A percentile compares a stretch with the other conserved stretches of the same genome.
Evolutionary conservation across 2,329 filamentous ascomycete genomes (phyloP).

Genomic region (Cladorrhinum sp.): DNA sequence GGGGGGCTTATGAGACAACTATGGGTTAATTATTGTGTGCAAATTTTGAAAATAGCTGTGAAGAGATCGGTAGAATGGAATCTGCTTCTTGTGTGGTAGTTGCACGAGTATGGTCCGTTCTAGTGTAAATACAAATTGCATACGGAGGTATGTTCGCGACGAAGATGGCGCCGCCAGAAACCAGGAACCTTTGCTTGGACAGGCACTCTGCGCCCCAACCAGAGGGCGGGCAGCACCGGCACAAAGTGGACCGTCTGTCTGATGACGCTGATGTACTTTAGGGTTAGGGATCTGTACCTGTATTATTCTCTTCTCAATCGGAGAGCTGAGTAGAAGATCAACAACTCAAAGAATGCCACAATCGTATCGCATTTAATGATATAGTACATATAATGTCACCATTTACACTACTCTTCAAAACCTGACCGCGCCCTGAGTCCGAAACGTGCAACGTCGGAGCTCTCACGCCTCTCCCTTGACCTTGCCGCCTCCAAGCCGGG

Average conservation of each 20-base stretch:
- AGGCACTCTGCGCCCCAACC: neutral
- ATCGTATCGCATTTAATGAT: too few relatives aligned
- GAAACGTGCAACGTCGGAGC: constrained; percentile 10
- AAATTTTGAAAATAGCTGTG: neutral
- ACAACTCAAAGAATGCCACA: neutral
- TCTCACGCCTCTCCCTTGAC: neutral
- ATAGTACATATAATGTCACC: neutral
- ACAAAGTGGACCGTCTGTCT: constrained; percentile 7
- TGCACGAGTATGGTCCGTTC: too few relatives aligned
- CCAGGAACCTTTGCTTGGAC: neutral
- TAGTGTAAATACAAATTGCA: neutral
- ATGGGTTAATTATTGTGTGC: neutral
- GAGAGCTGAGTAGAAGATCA: too few relatives aligned
- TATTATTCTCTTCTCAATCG: too few relatives aligned
- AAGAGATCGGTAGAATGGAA: neutral
- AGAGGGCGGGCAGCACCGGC: constrained; percentile 18
- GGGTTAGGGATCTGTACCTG: constrained; percentile 5
- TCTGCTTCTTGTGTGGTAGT: too few relatives aligned
- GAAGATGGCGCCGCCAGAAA: neutral
- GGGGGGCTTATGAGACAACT: neutral
- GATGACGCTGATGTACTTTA: neutral
- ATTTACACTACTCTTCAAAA: neutral
- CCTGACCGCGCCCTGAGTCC: neutral
- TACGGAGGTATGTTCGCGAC: neutral
- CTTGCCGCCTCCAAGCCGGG: constrained; percentile 12